phyloP scores from a whole-genome alignment of 2,329 filamentous ascomycete genomes.

The Neocucurbitaria cava region DNA sequence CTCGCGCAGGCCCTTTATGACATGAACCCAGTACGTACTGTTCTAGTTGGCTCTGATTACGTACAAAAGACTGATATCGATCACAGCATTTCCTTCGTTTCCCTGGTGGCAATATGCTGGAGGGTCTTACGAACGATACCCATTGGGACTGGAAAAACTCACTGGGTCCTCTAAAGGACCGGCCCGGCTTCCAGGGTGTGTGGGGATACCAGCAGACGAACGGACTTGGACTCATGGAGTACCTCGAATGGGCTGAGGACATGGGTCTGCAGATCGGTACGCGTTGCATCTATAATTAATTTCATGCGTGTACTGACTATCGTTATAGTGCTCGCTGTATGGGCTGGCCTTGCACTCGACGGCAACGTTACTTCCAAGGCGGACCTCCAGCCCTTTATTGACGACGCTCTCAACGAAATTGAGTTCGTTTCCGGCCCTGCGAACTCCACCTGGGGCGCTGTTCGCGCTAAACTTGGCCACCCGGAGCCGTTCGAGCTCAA shows the following conservation, averaged over 20 bases:
- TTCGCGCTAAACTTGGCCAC: constrained; percentile 45
- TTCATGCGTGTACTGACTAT: constrained; percentile 19
- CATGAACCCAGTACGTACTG: constrained; percentile 44
- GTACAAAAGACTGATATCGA: background rate
- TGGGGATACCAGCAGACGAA: constrained; percentile 56
- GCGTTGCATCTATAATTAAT: constrained; percentile 3
- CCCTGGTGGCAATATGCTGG: constrained; percentile 60
- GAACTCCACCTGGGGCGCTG: constrained; percentile 43
- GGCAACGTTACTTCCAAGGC: constrained; percentile 47
- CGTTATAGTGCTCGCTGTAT: constrained; percentile 48
- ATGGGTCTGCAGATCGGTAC: constrained; percentile 50
- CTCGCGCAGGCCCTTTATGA: constrained; percentile 56
- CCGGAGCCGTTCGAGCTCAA: constrained; percentile 48
- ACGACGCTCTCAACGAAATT: constrained; percentile 48
- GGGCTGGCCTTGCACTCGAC: constrained; percentile 54
- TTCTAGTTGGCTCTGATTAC: background rate
- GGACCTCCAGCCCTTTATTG: constrained; percentile 48
- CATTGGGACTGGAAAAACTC: constrained; percentile 58
- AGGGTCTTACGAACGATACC: constrained; percentile 33
- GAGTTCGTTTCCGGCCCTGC: constrained; percentile 43
- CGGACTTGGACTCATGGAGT: constrained; percentile 56
- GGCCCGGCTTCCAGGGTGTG: constrained; percentile 55
- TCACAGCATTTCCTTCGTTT: constrained; percentile 55
- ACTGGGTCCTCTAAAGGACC: constrained; percentile 56
- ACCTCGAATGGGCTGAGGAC: constrained; percentile 57